Evolutionary conservation across 768 basidiomycete species (phyloP), one percentile per base, ranked within the genome.

Genomic region (Chalciporus pseudorubinellus): DNA sequence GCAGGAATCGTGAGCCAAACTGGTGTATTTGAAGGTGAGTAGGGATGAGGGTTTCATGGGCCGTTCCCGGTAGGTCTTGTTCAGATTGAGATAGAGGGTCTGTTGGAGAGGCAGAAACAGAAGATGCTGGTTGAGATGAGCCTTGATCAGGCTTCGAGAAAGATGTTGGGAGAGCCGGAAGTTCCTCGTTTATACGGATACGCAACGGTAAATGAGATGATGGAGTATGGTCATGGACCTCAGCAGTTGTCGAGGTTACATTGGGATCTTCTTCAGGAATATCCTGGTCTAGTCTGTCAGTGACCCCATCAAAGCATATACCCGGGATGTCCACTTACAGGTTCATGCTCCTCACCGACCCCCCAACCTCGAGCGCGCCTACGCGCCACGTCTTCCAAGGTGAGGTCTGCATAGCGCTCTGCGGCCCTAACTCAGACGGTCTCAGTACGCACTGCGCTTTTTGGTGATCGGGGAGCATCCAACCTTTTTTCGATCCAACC

Each of bases 401-500:
- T 78, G 34, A 85, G 61, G 58, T 87, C 86, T 19, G 72, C 70
- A 65, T 90, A 90, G 33, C 91, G 79, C 59, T 92, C 90, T n/a
- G 89, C 89, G 14, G 91, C 91, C 69, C 90, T 92, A 52, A 31
- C 12, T 40, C 38, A 52, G 24, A 31, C 14, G 29, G 43, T 52
- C 41, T 48, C 36, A 57, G 39, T 29, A 44, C 33, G 44, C 20
- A 31, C 33, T 46, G n/a, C 39, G 16, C 6, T 42, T 36, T 56
- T 24, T 29, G 18, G 20, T 20, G 40, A 50, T 21, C 29, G 16
- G 45, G 38, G 53, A 20, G 21, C 11, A 14, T 6, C 70, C 44
- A 57, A 85, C 89, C 90, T 79, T 69, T 92, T 93, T 73, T 93
- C 90, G 50, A 93, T 87, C 90, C 90, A 93, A 6, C 83, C 82